Conservation (phyloP, 352 stramenopile genomes). For the Pythium chondricola region DNA sequence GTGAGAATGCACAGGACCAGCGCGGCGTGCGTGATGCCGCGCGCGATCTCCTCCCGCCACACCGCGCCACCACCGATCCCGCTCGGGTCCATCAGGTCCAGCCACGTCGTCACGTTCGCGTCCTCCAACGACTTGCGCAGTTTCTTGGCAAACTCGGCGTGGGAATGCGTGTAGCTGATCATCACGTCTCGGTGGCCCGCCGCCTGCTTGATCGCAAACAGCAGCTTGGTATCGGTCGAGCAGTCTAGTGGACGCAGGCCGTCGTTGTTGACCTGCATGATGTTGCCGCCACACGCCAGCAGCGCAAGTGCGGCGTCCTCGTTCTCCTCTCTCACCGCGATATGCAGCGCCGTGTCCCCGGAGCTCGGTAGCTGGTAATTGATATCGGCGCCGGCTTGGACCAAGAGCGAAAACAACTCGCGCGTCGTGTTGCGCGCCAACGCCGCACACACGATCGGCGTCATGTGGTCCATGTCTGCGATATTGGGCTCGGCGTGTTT, state of each 20-base stretch:
- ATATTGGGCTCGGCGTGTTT: constrained; percentile 37
- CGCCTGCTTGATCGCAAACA: constrained; percentile 80
- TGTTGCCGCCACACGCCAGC: constrained; percentile 57
- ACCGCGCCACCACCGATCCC: constrained; percentile 76
- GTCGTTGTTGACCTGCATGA: constrained; percentile 72
- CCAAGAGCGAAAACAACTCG: constrained; percentile 50
- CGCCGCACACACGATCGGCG: constrained; percentile 61
- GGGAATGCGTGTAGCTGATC: constrained; percentile 86
- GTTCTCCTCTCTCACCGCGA: constrained; percentile 62
- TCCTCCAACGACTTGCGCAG: constrained; percentile 61
- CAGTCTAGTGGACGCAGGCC: constrained; percentile 68
- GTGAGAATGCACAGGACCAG: constrained; percentile 74
- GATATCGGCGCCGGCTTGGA: constrained; percentile 57
- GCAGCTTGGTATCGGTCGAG: constrained; percentile 65
- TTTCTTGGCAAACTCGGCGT: constrained; percentile 77
- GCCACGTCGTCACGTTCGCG: constrained; percentile 78
- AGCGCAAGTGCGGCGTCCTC: constrained; percentile 59
- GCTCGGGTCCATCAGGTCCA: constrained; percentile 82
- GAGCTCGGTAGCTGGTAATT: constrained; percentile 56
- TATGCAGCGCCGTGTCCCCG: constrained; percentile 68
- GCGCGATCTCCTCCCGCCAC: constrained; percentile 77
- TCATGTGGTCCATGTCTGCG: constrained; percentile 56
- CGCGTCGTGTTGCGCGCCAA: constrained; percentile 29
- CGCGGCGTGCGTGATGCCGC: constrained; percentile 69
- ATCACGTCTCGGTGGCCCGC: constrained; percentile 76